phyloP scores from a whole-genome alignment of 2,329 filamentous ascomycete species.

The Pseudopyrenochaeta lycopersici region DNA sequence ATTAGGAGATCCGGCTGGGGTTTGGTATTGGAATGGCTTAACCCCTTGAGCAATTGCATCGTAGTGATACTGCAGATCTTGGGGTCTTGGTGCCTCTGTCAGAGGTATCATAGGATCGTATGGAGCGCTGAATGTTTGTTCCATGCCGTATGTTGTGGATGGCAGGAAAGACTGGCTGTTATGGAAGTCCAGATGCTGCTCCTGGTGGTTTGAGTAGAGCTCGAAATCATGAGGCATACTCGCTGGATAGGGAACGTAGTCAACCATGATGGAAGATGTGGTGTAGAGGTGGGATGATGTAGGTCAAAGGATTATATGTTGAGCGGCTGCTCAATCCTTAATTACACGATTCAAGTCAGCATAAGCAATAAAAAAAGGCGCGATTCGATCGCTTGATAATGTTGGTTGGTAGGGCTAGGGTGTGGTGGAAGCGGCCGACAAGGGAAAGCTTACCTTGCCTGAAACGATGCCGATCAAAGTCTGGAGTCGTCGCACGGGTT shows the following conservation, averaged over 20 bases:
- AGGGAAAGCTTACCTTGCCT: constrained; percentile 45
- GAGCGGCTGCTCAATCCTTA: constrained; percentile 26
- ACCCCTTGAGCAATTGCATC: constrained; percentile 47
- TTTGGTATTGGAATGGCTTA: constrained; percentile 49
- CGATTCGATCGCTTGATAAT: constrained; percentile 15
- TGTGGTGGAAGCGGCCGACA: constrained; percentile 34
- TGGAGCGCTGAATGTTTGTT: constrained; percentile 49
- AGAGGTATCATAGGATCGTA: constrained; percentile 48
- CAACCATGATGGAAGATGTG: constrained; percentile 44
- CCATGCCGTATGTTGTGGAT: constrained; percentile 38
- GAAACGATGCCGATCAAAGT: constrained; percentile 33
- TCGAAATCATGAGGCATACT: constrained; percentile 50
- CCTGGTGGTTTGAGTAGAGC: constrained; percentile 46
- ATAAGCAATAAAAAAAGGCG: constrained; percentile 30
- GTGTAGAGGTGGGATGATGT: constrained; percentile 5
- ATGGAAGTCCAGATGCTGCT: constrained; percentile 44
- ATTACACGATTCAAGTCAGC: constrained; percentile 34
- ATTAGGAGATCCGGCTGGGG: constrained; percentile 54
- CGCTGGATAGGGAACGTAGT: constrained; percentile 41
- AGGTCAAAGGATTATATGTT: constrained; percentile 18
- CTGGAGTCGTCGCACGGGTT: constrained; percentile 39
- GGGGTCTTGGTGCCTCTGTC: constrained; percentile 36
- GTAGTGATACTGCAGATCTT: constrained; percentile 49
- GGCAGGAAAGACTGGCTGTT: constrained; percentile 40
- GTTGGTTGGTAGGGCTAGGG: constrained; percentile 27